A percentile compares a stretch with the other conserved stretches of the same genome.
Conservation (phyloP, 2,329 filamentous ascomycete species). For the Ascochyta lentis region DNA sequence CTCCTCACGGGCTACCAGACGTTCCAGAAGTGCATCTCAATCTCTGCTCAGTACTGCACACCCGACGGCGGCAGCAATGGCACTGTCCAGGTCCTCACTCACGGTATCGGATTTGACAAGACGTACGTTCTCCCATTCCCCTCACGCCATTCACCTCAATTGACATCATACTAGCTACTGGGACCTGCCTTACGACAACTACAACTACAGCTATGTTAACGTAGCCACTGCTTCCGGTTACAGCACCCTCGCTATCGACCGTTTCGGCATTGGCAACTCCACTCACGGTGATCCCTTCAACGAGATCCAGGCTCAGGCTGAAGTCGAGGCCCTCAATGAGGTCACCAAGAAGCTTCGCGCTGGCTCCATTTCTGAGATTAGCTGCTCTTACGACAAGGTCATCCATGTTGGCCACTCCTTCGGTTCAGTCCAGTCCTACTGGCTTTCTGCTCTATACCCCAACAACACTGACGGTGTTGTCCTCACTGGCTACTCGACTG, state of each 20-base stretch:
- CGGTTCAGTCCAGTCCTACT: conserved; percentile 65
- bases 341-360: conserved; percentile 60
- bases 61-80: conserved; percentile 53
- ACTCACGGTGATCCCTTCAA: conserved; percentile 65
- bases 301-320: conserved; percentile 64
- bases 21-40: conserved; percentile 61
- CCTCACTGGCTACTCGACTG: conserved; percentile 66
- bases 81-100: conserved; percentile 58
- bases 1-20: conserved; percentile 59
- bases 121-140: conserved; percentile 38
- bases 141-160: background rate
- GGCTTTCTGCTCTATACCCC: conserved; percentile 60
- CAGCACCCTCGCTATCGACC: conserved; percentile 67
- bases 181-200: conserved; percentile 64
- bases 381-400: conserved; percentile 51
- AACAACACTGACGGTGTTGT: conserved; percentile 63
- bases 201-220: conserved; percentile 69
- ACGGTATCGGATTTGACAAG: conserved; percentile 64
- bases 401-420: conserved; percentile 71
- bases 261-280: conserved; percentile 66
- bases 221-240: conserved; percentile 63
- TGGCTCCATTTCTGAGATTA: conserved; percentile 55
- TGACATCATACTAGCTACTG: conserved; percentile 58
- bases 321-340: conserved; percentile 63
- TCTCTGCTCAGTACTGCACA: conserved; percentile 67